Percentiles rank a stretch among this genome's conserved stretches.
phyloP scores from a whole-genome alignment of 2,329 filamentous ascomycete species.

The Paraphoma sp. region DNA sequence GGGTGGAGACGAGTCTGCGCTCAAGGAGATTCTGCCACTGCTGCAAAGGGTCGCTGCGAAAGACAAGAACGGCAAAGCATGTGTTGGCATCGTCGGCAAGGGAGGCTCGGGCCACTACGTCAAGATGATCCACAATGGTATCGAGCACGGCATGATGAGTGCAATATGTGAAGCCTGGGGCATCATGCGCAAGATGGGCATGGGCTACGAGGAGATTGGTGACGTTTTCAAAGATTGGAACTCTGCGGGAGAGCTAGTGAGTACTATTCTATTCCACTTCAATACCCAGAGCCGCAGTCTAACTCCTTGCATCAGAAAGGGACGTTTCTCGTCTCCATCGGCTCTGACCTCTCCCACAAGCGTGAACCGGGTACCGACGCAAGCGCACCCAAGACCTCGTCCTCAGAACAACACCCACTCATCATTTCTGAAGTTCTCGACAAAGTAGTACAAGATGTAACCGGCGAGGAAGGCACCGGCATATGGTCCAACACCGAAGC shows the following conservation, averaged over 20 bases:
- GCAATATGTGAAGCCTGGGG: slow-evolving; percentile 70
- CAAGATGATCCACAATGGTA: slow-evolving; percentile 79
- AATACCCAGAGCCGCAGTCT: background rate
- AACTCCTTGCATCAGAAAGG: slow-evolving; percentile 42
- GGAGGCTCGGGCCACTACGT: slow-evolving; percentile 73
- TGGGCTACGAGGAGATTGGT: slow-evolving; percentile 67
- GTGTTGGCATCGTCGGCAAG: slow-evolving; percentile 66
- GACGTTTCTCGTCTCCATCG: slow-evolving; percentile 70
- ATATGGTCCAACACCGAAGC: slow-evolving; percentile 71
- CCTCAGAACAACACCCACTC: slow-evolving; percentile 43
- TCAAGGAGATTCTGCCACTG: slow-evolving; percentile 67
- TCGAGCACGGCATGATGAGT: slow-evolving; percentile 75
- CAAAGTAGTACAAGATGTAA: slow-evolving; percentile 74
- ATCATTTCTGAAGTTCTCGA: slow-evolving; percentile 70
- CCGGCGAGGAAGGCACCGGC: slow-evolving; percentile 70
- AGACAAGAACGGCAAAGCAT: slow-evolving; percentile 64
- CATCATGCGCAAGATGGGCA: slow-evolving; percentile 65
- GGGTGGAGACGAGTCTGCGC: slow-evolving; percentile 63
- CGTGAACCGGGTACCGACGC: slow-evolving; percentile 45
- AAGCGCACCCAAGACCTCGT: slow-evolving; percentile 22
- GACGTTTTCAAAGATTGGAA: slow-evolving; percentile 68
- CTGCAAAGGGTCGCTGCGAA: slow-evolving; percentile 68
- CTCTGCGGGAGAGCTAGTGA: slow-evolving; percentile 61
- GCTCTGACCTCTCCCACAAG: slow-evolving; percentile 64
- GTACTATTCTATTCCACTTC: slow-evolving; percentile 12